phyloP scores from a whole-genome alignment of 2,329 filamentous ascomycete genomes.

The Clathrospora elynae region DNA sequence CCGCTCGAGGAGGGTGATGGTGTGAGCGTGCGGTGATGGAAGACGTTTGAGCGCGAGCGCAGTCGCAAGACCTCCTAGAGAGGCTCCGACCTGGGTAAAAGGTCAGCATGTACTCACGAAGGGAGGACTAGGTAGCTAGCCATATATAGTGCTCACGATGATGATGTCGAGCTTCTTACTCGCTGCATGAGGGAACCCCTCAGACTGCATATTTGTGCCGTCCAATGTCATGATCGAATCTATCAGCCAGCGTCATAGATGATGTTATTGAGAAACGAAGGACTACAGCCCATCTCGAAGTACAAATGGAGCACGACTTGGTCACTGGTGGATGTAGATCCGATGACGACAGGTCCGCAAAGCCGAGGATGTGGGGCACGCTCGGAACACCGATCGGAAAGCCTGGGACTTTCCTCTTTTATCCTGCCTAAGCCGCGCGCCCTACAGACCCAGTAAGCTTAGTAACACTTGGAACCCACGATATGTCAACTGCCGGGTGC shows the following conservation, averaged over 20 bases:
- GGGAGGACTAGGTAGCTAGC: background rate
- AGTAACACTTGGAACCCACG: background rate
- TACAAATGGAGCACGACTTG: no score
- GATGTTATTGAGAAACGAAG: no score
- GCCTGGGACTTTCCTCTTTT: conserved; percentile 2
- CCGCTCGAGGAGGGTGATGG: conserved; percentile 40
- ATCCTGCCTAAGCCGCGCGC: conserved; percentile 6
- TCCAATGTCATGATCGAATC: background rate
- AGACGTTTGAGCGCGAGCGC: conserved; percentile 37
- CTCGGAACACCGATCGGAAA: conserved; percentile 14
- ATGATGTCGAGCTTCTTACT: conserved; percentile 32
- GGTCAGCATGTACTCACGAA: background rate
- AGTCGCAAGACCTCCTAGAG: conserved; percentile 35
- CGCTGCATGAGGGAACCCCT: conserved; percentile 19
- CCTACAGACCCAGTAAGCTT: conserved; percentile 6
- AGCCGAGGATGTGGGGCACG: conserved; percentile 6
- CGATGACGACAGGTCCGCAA: conserved; percentile 14
- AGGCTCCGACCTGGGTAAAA: conserved; percentile 35
- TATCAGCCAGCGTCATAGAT: conserved; percentile 3
- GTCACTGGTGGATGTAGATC: background rate
- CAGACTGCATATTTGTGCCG: conserved; percentile 9
- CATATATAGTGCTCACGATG: conserved; percentile 26
- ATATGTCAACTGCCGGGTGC: conserved; percentile 3
- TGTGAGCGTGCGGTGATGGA: conserved; percentile 28
- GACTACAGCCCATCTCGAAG: background rate